Percentiles rank a stretch among this genome's conserved stretches.
These are phyloP conservation scores for Coemansia sp. DNA, from an alignment of 192 early-diverging fungal genomes.

Conservation along the genomic window DNA sequence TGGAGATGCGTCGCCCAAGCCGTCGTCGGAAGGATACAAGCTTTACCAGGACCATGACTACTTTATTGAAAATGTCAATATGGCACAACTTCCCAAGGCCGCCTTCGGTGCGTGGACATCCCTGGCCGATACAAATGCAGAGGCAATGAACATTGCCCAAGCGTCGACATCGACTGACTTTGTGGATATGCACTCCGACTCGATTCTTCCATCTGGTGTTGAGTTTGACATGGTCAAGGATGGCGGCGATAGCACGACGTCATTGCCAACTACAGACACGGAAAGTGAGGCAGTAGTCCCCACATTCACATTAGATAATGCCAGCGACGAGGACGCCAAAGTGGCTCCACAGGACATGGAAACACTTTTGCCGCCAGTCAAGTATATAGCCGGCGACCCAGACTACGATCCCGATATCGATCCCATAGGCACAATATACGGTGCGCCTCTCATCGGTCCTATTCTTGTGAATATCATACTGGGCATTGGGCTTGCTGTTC, in stretches of 20 bases:
- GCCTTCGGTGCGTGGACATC: conserved; percentile 33
- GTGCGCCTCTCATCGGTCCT: conserved; percentile 35
- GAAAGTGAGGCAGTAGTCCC: neutral
- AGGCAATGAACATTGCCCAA: conserved; percentile 11
- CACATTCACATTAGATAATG: neutral
- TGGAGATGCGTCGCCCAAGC: conserved; percentile 6
- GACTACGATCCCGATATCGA: conserved; percentile 37
- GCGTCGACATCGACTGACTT: neutral
- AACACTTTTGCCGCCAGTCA: conserved; percentile 39
- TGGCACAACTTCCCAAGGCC: conserved; percentile 38
- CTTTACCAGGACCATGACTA: conserved; percentile 29
- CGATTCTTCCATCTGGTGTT: conserved; percentile 2
- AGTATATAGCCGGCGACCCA: conserved; percentile 46
- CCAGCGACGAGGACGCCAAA: neutral
- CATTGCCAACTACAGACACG: neutral
- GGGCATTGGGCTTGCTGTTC: conserved; percentile 38
- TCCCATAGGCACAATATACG: conserved; percentile 33
- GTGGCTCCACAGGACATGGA: neutral
- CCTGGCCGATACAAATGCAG: conserved; percentile 13
- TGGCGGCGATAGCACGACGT: neutral
- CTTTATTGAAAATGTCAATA: conserved; percentile 24
- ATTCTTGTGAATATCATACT: conserved; percentile 38
- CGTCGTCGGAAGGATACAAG: conserved; percentile 12
- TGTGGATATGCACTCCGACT: neutral
- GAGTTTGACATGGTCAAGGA: conserved; percentile 2